phyloP scores from a whole-genome alignment of 83 land plant species.

The Larix sibirica region DNA sequence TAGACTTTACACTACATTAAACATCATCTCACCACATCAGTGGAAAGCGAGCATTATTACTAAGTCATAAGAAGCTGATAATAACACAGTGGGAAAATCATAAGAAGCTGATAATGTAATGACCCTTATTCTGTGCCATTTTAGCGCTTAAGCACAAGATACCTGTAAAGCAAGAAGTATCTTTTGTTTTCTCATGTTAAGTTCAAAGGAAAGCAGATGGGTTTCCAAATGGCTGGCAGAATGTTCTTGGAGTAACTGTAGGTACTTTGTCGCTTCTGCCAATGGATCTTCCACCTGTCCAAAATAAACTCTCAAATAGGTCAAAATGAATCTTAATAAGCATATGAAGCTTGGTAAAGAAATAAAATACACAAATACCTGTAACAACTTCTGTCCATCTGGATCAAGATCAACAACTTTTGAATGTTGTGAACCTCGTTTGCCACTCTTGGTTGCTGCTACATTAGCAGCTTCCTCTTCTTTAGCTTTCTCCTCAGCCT shows the following conservation, averaged over 20 bases:
- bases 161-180: constrained; percentile 95
- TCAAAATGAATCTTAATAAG: neutral
- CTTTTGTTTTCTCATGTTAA: constrained; percentile 87
- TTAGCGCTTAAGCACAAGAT: neutral
- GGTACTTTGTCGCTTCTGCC: constrained; percentile 88
- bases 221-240: constrained; percentile 81
- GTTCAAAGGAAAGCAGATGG: constrained; percentile 93
- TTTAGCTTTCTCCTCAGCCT: constrained; percentile 84
- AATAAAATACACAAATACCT: constrained; percentile 37
- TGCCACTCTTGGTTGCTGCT: constrained; percentile 65
- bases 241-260: constrained; percentile 86
- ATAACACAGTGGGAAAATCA: no score
- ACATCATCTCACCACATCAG: no score
- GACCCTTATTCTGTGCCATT: no score
- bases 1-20: neutral
- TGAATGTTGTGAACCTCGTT: constrained; percentile 50
- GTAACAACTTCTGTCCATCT: constrained; percentile 89
- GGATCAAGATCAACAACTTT: constrained; percentile 95
- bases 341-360: neutral
- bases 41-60: no score
- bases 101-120: no score
- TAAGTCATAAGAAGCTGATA: no score
- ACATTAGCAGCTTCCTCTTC: constrained; percentile 63
- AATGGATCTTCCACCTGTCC: constrained; percentile 92
- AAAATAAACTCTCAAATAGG: neutral